Evolutionary conservation across 2,329 filamentous ascomycete genomes (phyloP).

Genomic region (Fusarium sp.): DNA sequence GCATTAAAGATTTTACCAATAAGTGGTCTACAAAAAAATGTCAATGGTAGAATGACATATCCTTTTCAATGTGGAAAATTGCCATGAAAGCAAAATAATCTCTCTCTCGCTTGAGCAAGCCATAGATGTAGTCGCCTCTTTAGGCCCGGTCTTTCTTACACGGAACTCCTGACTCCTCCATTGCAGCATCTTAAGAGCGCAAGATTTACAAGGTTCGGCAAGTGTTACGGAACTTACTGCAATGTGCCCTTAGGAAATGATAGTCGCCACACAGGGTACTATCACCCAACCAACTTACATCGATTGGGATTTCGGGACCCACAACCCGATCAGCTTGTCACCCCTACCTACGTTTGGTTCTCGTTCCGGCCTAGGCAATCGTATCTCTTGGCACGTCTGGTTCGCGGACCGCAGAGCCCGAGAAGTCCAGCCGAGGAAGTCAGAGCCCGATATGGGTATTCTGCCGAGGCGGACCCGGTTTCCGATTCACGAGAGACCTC

Average conservation of each 20-base stretch:
- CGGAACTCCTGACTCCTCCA: neutral
- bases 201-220: neutral
- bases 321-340: neutral
- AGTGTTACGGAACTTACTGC: no score
- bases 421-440: neutral
- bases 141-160: neutral
- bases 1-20: neutral
- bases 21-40: neutral
- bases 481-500: neutral
- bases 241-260: neutral
- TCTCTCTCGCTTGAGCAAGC: neutral
- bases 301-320: neutral
- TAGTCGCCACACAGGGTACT: neutral
- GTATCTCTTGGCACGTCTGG: neutral
- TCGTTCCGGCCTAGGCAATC: neutral
- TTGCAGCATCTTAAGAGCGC: neutral
- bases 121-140: neutral
- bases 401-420: neutral
- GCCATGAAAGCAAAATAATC: neutral
- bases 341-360: neutral
- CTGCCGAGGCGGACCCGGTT: neutral
- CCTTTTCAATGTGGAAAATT: neutral
- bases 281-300: neutral
- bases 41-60: neutral
- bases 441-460: neutral